Conservation (phyloP, 768 basidiomycete genomes). For the Tricholoma furcatifolium region DNA sequence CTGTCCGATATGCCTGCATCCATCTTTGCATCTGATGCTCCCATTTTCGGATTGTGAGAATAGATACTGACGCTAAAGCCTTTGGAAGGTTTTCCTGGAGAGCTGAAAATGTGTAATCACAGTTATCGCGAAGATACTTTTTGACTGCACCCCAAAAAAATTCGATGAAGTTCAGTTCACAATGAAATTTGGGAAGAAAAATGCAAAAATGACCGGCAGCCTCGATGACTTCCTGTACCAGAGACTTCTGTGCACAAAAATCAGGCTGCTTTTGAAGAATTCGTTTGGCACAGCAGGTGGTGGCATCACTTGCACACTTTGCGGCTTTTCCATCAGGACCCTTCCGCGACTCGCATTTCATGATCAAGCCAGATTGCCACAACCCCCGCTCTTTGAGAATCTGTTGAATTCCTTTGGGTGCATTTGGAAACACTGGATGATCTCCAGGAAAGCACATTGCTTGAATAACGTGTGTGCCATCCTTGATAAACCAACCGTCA, state of each 20-base stretch:
- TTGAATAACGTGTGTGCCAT: background rate
- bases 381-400: background rate
- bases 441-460: background rate
- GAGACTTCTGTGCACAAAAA: background rate
- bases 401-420: background rate
- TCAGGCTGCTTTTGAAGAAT: background rate
- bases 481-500: background rate
- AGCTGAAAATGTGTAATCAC: background rate
- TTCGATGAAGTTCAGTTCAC: background rate
- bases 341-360: background rate
- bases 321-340: background rate
- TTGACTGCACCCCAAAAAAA: background rate
- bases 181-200: background rate
- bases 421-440: background rate
- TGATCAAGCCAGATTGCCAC: background rate
- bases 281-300: background rate
- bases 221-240: background rate
- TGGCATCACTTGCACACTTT: background rate
- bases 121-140: background rate
- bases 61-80: conserved; percentile 21
- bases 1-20: conserved; percentile 32
- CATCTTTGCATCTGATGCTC: conserved; percentile 29
- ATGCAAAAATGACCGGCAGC: background rate
- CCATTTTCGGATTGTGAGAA: conserved; percentile 30
- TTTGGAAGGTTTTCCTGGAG: conserved; percentile 23